Base-by-base conservation (phyloP, 805 yeast genomes). In the Wickerhamiella galacta region DNA sequence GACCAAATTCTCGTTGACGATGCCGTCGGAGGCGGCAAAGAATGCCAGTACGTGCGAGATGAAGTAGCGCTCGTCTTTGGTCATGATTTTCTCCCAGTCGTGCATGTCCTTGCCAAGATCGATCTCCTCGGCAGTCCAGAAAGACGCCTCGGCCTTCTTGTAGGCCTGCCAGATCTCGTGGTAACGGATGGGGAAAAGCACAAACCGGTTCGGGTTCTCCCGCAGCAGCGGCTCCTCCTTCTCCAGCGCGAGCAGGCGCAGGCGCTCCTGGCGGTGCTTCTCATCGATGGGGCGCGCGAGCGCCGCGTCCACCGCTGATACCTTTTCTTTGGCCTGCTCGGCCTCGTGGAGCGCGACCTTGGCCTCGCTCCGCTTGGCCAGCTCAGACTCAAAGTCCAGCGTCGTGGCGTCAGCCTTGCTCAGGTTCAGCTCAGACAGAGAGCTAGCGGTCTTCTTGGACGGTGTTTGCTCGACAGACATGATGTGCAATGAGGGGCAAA, bases 101-200 rank as follows among this genome's bases (percentile, higher is more conserved):
- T 69, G 70, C 39, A 68, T 53, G 58, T 87, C 98, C 66, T 87
- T 90, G 35, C 92, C 75, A 43, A 87, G 70, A 60, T 87, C 98
- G 45, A 87, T 83, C 63, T 90, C 98, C 65, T 87, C 98, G 30
- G 96, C 95, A 25, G 96, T 90, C 98, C 98, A 87, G 70, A 87
- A 87, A 4, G 96, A 87, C 11, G 98, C 98, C 67, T 90, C 98
- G 32, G 96, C 95, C 63, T 87, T 82, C 68, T 87, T 87, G 63
- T 87, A 87, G 68, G 92, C 85, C 60, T 87, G 94, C 96, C 96
- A 87, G 57, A 87, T 80, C 63, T 87, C 96, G 55, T 85, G 87
- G 64, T 83, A 90, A 61, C 80, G 78, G 62, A 87, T 82, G 45
- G 98, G 98, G 72, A 85, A 85, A 39, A 87, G 63, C 33, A 90